phyloP scores from a whole-genome alignment of 2,329 filamentous ascomycete species.

The Ceratocystis diversiconidia region DNA sequence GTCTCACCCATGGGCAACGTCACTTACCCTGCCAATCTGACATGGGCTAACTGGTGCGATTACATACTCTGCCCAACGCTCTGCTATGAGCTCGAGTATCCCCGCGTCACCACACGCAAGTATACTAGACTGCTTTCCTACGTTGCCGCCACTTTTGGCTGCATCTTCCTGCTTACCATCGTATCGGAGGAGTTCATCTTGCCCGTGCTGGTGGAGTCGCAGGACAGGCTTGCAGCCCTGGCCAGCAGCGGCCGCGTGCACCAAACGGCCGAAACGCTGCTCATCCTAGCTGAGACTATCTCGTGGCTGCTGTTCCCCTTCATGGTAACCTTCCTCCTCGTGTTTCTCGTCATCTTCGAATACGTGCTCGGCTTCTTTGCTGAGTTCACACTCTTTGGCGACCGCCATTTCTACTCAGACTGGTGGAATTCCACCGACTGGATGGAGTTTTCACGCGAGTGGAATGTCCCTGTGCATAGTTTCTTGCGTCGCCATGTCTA shows the following conservation, averaged over 20 bases:
- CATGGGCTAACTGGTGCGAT: slow-evolving; percentile 66
- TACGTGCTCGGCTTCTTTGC: slow-evolving; percentile 90
- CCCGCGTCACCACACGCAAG: slow-evolving; percentile 57
- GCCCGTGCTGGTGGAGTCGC: slow-evolving; percentile 67
- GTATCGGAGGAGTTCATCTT: slow-evolving; percentile 92
- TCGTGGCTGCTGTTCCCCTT: slow-evolving; percentile 90
- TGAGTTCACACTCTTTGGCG: slow-evolving; percentile 84
- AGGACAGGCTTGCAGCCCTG: slow-evolving; percentile 29
- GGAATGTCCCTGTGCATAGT: slow-evolving; percentile 95
- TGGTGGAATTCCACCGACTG: slow-evolving; percentile 72
- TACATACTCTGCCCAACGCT: slow-evolving; percentile 86
- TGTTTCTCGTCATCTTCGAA: slow-evolving; percentile 97
- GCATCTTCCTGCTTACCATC: slow-evolving; percentile 85
- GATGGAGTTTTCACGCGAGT: slow-evolving; percentile 92
- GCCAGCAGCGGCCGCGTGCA: not conserved
- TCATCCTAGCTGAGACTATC: slow-evolving; percentile 80
- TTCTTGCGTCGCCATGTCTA: slow-evolving; percentile 94
- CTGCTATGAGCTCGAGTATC: slow-evolving; percentile 96
- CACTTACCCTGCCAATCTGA: slow-evolving; percentile 82
- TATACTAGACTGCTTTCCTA: slow-evolving; percentile 77
- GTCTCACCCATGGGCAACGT: slow-evolving; percentile 80
- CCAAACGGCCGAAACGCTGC: slow-evolving; percentile 43
- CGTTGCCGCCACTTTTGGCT: slow-evolving; percentile 79
- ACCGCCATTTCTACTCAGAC: slow-evolving; percentile 80
- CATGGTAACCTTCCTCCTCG: slow-evolving; percentile 86